A percentile compares a stretch with the other conserved stretches of the same genome.
Evolutionary conservation across 2,329 filamentous ascomycete species (phyloP).

Genomic region (Aspergillus brunneoviolaceus): DNA sequence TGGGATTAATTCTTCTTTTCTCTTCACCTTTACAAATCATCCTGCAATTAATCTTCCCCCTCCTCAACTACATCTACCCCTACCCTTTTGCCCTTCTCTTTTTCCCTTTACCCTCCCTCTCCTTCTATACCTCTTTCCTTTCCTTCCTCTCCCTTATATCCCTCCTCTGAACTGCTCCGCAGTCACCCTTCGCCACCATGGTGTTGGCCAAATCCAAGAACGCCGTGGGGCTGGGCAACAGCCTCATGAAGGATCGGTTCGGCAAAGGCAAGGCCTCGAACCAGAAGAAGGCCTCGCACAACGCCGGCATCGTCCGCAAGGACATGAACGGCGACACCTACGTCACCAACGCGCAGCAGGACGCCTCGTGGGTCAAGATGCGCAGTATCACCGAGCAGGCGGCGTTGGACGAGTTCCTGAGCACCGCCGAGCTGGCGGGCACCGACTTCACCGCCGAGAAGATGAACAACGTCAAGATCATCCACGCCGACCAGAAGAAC

Average conservation of each 20-base stretch:
- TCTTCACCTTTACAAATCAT: constrained; percentile 4
- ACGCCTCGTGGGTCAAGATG: constrained; percentile 99
- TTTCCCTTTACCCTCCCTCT: neutral
- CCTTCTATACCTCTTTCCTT: constrained; percentile 16
- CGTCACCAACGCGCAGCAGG: constrained; percentile 83
- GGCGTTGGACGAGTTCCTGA: constrained; percentile 92
- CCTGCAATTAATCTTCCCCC: neutral
- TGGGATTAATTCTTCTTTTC: neutral
- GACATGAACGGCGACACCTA: constrained; percentile 82
- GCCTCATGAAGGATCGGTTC: constrained; percentile 98
- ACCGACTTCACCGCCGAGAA: constrained; percentile 99
- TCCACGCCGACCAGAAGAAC: constrained; percentile 94
- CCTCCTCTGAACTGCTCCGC: neutral
- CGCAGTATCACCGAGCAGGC: constrained; percentile 96
- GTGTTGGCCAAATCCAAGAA: constrained; percentile 91
- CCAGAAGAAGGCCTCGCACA: constrained; percentile 68
- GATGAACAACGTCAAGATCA: constrained; percentile 98
- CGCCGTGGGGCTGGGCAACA: constrained; percentile 89
- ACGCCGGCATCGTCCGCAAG: constrained; percentile 66
- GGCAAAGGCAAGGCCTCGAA: constrained; percentile 85
- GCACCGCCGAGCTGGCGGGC: constrained; percentile 92
- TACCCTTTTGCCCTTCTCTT: neutral
- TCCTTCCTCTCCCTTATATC: constrained; percentile 1
- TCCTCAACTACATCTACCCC: neutral
- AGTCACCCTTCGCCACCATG: constrained; percentile 50